Percentiles rank a stretch among this genome's conserved stretches.
Conservation (phyloP, 306 rosid genomes). For the Prunus salicina region DNA sequence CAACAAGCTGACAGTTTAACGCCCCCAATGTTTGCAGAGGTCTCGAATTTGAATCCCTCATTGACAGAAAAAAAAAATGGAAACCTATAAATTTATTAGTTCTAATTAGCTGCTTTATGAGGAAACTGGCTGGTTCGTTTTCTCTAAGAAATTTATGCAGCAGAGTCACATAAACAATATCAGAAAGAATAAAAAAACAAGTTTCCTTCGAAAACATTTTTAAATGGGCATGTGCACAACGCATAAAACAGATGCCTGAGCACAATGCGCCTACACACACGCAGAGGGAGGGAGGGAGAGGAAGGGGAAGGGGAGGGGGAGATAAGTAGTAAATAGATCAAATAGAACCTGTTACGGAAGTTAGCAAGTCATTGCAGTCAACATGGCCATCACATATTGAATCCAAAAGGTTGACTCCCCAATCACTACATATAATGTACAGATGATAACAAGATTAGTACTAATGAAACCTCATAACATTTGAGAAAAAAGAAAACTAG, state of each 20-base stretch:
- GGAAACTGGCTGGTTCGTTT: not conserved
- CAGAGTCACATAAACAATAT: not conserved
- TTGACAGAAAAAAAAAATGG: not conserved
- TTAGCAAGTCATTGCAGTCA: conserved; percentile 70
- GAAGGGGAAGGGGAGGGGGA: not conserved
- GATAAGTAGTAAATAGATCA: not conserved
- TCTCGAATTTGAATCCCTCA: too few species aligned
- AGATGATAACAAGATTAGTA: not conserved
- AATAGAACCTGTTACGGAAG: conserved; percentile 76
- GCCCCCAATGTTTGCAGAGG: too few species aligned
- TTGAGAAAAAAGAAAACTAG: conserved; percentile 9
- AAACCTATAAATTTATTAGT: not conserved
- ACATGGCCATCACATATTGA: conserved; percentile 62
- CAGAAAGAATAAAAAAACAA: not conserved
- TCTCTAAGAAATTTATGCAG: not conserved
- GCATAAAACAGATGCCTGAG: conserved; percentile 1
- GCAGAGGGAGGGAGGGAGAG: conserved; percentile 5
- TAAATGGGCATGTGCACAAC: not conserved
- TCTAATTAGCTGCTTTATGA: not conserved
- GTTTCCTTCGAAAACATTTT: not conserved
- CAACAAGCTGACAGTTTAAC: not conserved
- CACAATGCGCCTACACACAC: not conserved
- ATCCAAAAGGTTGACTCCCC: conserved; percentile 75
- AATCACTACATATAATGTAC: conserved; percentile 50
- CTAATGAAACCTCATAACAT: conserved; percentile 12